Conservation (phyloP, 192 early-diverging fungal species). For the Rhizoclosmatium sp. region DNA sequence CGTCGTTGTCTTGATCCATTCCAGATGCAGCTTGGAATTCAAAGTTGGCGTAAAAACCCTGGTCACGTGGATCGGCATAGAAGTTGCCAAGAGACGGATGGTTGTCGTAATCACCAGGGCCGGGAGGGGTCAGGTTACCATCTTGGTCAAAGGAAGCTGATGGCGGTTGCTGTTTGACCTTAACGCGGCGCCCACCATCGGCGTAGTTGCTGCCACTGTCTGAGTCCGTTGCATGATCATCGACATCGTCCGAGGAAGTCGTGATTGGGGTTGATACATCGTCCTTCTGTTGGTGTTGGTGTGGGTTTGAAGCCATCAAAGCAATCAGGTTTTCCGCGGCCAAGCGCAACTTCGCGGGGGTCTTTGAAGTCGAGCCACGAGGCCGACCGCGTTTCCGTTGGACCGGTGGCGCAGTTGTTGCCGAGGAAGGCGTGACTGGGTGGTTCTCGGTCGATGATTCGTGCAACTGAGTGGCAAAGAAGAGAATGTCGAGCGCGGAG, state of each 20-base stretch:
- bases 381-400: slow-evolving; percentile 8
- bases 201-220: not conserved
- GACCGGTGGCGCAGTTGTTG: not conserved
- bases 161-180: no score
- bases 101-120: no score
- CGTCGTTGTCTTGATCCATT: no score
- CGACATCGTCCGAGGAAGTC: not conserved
- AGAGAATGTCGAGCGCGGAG: slow-evolving; percentile 30
- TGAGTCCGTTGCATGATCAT: not conserved
- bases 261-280: not conserved
- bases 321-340: slow-evolving; percentile 34
- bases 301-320: not conserved
- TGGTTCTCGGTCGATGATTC: not conserved
- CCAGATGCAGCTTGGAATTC: no score
- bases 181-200: no score
- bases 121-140: no score
- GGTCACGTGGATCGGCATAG: no score
- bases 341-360: not conserved
- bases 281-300: not conserved
- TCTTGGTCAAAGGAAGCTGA: no score
- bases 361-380: not conserved
- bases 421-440: not conserved
- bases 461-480: slow-evolving; percentile 20
- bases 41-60: no score
- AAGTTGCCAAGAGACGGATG: no score